Evolutionary conservation across 441 rosid species (phyloP).

Genomic region (Kokia cookei): DNA sequence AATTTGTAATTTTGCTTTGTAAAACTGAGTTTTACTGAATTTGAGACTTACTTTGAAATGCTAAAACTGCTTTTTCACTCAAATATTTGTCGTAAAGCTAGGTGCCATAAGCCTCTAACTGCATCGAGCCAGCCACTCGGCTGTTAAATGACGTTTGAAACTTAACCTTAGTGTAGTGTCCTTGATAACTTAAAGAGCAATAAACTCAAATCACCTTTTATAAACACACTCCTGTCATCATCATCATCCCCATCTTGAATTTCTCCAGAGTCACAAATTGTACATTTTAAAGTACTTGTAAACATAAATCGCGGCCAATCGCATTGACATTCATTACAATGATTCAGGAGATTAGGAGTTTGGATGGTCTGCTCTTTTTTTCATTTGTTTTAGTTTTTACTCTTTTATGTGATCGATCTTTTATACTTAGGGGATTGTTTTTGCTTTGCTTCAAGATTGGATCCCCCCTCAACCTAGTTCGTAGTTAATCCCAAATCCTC

Average conservation of each 20-base stretch:
- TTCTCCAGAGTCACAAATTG: neutral
- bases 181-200: neutral
- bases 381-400: neutral
- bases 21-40: conserved; percentile 11
- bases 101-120: neutral
- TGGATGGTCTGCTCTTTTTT: neutral
- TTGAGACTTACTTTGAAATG: conserved; percentile 13
- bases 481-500: too few species aligned
- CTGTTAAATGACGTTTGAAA: neutral
- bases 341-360: neutral
- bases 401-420: too few species aligned
- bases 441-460: too few species aligned
- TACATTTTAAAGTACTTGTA: neutral
- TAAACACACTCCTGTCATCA: neutral
- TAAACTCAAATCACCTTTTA: neutral
- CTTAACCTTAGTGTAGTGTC: neutral
- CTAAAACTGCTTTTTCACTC: neutral
- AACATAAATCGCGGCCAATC: neutral
- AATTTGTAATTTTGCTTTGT: conserved; percentile 24
- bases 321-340: neutral
- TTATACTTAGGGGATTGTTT: too few species aligned
- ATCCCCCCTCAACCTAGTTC: too few species aligned
- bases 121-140: neutral
- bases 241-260: neutral
- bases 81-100: neutral